Evolutionary conservation across 148 eudicot species (phyloP).

Genomic region (Linanthus parryae): DNA sequence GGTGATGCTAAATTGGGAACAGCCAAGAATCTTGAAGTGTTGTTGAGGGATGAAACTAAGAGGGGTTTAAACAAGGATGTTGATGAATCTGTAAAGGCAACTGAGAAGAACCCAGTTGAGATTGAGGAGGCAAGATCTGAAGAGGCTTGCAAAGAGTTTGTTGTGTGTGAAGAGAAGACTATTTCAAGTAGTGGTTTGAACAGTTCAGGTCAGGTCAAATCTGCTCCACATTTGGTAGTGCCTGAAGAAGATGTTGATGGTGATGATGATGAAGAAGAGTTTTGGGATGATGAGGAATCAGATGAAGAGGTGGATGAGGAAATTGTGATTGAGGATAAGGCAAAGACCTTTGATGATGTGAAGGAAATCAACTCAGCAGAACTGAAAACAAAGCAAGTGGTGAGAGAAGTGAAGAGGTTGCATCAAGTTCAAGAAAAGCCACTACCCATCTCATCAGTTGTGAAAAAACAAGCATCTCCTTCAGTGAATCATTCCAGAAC

Average conservation of each 20-base stretch:
- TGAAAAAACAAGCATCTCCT: constrained; percentile 27
- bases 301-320: constrained; percentile 17
- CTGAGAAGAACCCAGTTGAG: constrained; percentile 19
- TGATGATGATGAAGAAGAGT: constrained; percentile 14
- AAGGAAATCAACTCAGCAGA: constrained; percentile 16
- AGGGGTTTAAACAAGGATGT: too few species aligned
- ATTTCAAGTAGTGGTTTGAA: constrained; percentile 13
- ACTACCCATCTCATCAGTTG: constrained; percentile 21
- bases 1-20: constrained; percentile 24
- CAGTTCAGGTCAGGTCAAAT: constrained; percentile 21
- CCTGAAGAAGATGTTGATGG: background rate
- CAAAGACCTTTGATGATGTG: constrained; percentile 23
- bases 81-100: constrained; percentile 16
- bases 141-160: too few species aligned
- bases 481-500: constrained; percentile 18
- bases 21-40: constrained; percentile 15
- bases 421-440: constrained; percentile 16
- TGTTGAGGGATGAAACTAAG: constrained; percentile 13
- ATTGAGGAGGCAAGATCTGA: constrained; percentile 16
- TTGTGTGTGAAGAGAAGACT: constrained; percentile 25
- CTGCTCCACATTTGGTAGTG: constrained; percentile 5
- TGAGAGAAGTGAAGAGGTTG: constrained; percentile 28
- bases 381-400: constrained; percentile 16
- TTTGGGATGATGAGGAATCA: too few species aligned
- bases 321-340: constrained; percentile 19